Evolutionary conservation across 805 yeast species (phyloP), one percentile per base, ranked within the genome.

Genomic region (Yamadazyma laniorum): DNA sequence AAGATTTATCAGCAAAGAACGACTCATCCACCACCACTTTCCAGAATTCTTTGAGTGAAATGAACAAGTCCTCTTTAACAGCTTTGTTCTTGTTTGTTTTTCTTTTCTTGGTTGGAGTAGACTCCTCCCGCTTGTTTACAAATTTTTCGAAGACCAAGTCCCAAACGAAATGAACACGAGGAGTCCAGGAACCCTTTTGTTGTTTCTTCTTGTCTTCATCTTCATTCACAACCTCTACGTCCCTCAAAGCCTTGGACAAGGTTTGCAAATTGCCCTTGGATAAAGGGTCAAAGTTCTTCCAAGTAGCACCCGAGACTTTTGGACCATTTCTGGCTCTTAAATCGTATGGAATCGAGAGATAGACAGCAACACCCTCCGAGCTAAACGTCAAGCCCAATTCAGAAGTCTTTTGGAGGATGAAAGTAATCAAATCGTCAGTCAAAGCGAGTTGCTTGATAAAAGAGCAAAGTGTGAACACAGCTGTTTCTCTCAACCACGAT

Each of bases 401-500:
- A 48, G 80, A 74, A 5, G 82, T 52, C 30, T 63, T 51, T 11
- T 59, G 53, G 1, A 60, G 45, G 1, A 62, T 44, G 5, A 42
- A 58, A 22, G 30, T 49, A 26, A 34, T 51, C 15, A 43, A 40
- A 1, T 49, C 57, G 26, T 42, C 53, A 7, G 49, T 56, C 15
- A 38, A 21, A n/a, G 34, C 25, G 35, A 23, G 33, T 14, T 35
- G 38, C 6, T 37, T 17, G 6, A 67, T 42, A 32, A 83, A 70
- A 36, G 76, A 80, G 48, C 74, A 77, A 32, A 90, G 65, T 1
- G 95, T 84, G 52, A 72, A 85, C 50, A 85, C 70, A 28, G 87
- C 72, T 3, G 95, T 79, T 59, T 91, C 96, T 43, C 95, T 69
- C 29, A 90, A 74, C 97, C 97, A 90, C 1, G 85, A 75, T 56